A percentile compares a stretch with the other conserved stretches of the same genome.
Conservation (phyloP, 2,329 filamentous ascomycete species). For the Nannizziopsis arthrosporioides region DNA sequence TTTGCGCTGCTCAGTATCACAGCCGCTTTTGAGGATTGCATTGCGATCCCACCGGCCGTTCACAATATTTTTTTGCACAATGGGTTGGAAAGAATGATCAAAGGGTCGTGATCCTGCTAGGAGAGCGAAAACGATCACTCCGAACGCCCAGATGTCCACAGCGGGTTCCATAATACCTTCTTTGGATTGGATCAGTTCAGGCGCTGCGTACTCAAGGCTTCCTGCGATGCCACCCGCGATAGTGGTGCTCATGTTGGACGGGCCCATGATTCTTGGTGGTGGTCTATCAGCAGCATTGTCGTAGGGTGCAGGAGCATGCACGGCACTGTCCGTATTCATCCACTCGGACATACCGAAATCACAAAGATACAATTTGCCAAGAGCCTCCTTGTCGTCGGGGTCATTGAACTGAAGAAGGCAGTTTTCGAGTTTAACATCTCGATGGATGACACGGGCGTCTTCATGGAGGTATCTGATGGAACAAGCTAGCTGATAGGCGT, state of each 20-base stretch:
- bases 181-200: slow-evolving; percentile 34
- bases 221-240: slow-evolving; percentile 52
- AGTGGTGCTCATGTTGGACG: slow-evolving; percentile 45
- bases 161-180: slow-evolving; percentile 37
- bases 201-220: slow-evolving; percentile 46
- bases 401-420: slow-evolving; percentile 43
- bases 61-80: slow-evolving; percentile 48
- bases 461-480: slow-evolving; percentile 57
- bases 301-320: slow-evolving; percentile 40
- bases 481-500: slow-evolving; percentile 51
- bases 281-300: slow-evolving; percentile 37
- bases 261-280: slow-evolving; percentile 41
- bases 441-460: slow-evolving; percentile 54
- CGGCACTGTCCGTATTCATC: slow-evolving; percentile 45
- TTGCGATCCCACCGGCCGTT: slow-evolving; percentile 48
- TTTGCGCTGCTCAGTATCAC: slow-evolving; percentile 26
- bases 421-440: slow-evolving; percentile 59
- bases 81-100: slow-evolving; percentile 47
- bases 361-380: slow-evolving; percentile 49
- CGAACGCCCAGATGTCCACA: slow-evolving; percentile 57
- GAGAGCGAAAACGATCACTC: slow-evolving; percentile 51
- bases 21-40: slow-evolving; percentile 36
- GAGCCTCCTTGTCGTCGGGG: slow-evolving; percentile 31
- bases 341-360: slow-evolving; percentile 62
- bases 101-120: slow-evolving; percentile 53